Evolutionary conservation across 495 filamentous ascomycete genomes (phyloP).

Genomic region (Pyrenula massariospora): DNA sequence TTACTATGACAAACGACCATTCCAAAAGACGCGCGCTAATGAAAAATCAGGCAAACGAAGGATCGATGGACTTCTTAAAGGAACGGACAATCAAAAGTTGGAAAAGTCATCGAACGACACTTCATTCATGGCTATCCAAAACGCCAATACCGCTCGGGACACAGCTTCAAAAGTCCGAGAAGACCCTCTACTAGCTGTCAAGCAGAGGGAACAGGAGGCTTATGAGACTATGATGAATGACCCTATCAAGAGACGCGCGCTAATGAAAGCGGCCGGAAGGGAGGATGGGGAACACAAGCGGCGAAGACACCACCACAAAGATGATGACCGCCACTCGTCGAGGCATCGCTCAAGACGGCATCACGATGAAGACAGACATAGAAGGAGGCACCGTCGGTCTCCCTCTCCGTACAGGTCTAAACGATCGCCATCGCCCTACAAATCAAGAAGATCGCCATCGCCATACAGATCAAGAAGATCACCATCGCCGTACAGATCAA

Average conservation of each 20-base stretch:
- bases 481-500: constrained; percentile 9
- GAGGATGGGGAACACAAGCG: constrained; percentile 28
- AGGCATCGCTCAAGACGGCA: constrained; percentile 10
- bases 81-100: constrained; percentile 66
- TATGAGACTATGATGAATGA: constrained; percentile 86
- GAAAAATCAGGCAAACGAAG: constrained; percentile 77
- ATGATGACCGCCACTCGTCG: constrained; percentile 19
- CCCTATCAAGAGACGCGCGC: constrained; percentile 54
- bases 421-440: constrained; percentile 17
- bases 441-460: constrained; percentile 6
- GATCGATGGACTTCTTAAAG: constrained; percentile 78
- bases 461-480: constrained; percentile 10
- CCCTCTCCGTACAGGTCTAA: constrained; percentile 17
- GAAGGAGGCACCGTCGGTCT: constrained; percentile 11
- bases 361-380: constrained; percentile 18
- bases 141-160: constrained; percentile 58
- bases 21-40: constrained; percentile 58
- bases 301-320: constrained; percentile 39
- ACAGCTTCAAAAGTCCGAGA: constrained; percentile 73
- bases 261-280: constrained; percentile 48
- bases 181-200: constrained; percentile 85
- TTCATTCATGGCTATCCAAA: constrained; percentile 45
- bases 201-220: constrained; percentile 81
- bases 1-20: constrained; percentile 77
- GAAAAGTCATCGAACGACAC: constrained; percentile 66